Evolutionary conservation across 2,329 filamentous ascomycete genomes (phyloP).

Genomic region (Chalara sp.): DNA sequence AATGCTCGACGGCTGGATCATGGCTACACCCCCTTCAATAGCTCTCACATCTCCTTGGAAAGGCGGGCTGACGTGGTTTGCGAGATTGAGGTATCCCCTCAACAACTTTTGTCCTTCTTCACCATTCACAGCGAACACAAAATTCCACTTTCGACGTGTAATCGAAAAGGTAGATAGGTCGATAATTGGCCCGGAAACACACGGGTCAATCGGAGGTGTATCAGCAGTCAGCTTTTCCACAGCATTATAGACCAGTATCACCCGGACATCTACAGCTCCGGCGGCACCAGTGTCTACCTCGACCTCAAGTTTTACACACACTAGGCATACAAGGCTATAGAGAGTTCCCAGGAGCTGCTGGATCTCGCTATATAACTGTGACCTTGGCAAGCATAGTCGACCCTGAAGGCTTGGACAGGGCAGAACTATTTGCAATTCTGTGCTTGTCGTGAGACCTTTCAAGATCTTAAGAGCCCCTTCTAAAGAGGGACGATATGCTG

Average conservation of each 20-base stretch:
- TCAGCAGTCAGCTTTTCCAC: constrained; percentile 35
- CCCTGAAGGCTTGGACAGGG: constrained; percentile 51
- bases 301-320: constrained; percentile 54
- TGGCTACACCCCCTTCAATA: constrained; percentile 45
- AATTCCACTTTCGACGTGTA: constrained; percentile 53
- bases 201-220: constrained; percentile 33
- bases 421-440: constrained; percentile 41
- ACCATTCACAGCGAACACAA: constrained; percentile 58
- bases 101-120: constrained; percentile 57
- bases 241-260: constrained; percentile 60
- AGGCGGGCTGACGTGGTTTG: constrained; percentile 40
- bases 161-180: constrained; percentile 46
- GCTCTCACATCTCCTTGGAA: constrained; percentile 43
- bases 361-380: constrained; percentile 53
- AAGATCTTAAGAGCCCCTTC: constrained; percentile 45
- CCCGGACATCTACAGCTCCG: constrained; percentile 67
- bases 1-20: constrained; percentile 27
- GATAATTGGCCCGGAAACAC: constrained; percentile 27
- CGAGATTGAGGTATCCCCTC: constrained; percentile 38
- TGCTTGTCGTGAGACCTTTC: constrained; percentile 29
- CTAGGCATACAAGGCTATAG: constrained; percentile 69
- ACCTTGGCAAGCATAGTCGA: constrained; percentile 42
- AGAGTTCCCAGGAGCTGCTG: constrained; percentile 70
- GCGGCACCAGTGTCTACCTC: constrained; percentile 56
- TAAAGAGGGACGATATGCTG: constrained; percentile 55